Percentiles rank a stretch among this genome's conserved stretches.
Conservation (phyloP, 495 filamentous ascomycete species). For the Xylaria cubensis region DNA sequence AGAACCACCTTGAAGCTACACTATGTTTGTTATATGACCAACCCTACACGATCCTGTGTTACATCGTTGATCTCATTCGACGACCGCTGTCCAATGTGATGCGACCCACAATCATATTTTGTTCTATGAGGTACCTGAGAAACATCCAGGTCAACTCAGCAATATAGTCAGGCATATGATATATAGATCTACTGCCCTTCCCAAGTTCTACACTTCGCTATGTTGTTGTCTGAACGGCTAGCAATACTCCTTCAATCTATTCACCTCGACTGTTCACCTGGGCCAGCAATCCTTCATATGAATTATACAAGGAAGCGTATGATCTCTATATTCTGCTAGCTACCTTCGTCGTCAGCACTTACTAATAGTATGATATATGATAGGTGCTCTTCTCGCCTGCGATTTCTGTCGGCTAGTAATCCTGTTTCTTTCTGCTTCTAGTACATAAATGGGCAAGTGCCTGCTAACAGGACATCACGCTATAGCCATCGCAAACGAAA, state of each 20-base stretch:
- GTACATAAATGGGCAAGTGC: constrained; percentile 23
- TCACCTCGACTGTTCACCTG: not conserved
- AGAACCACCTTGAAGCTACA: constrained; percentile 15
- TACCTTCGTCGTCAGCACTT: not conserved
- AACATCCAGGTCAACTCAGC: not conserved
- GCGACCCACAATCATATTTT: constrained; percentile 13
- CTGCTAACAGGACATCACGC: constrained; percentile 10
- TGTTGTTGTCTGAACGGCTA: not conserved
- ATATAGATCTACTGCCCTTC: not conserved
- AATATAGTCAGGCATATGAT: not conserved
- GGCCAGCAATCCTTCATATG: constrained; percentile 27
- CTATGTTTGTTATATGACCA: constrained; percentile 6
- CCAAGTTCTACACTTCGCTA: not conserved
- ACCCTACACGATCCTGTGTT: constrained; percentile 2
- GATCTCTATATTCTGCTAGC: not conserved
- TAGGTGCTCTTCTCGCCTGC: constrained; percentile 45
- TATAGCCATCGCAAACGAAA: constrained; percentile 43
- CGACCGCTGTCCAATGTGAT: not conserved
- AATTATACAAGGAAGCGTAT: constrained; percentile 48
- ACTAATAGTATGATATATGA: constrained; percentile 29
- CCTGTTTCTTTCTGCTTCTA: constrained; percentile 2
- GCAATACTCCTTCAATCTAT: not conserved
- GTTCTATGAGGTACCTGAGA: constrained; percentile 5
- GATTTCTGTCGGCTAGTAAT: constrained; percentile 41
- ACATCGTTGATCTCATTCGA: constrained; percentile 22